Evolutionary conservation across 1,139 yeast genomes (phyloP), one percentile per base, ranked within the genome.

Genomic region (Nadsonia starkeyi-henricii): DNA sequence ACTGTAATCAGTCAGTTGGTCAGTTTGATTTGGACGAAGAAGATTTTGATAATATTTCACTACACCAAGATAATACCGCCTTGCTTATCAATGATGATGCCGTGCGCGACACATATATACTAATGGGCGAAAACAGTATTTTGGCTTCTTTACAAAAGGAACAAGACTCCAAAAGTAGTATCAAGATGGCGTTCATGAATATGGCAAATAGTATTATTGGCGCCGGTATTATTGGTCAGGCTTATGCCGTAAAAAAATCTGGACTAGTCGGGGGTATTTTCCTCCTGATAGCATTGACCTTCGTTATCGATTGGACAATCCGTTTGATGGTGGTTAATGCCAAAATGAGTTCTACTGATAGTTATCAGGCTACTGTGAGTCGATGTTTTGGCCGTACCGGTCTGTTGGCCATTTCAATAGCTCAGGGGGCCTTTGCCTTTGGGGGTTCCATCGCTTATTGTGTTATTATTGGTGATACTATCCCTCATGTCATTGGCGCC

Each of bases 381-480:
- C 74, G 76, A 54, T 85, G 95, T 51, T 86, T 79, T 66, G 97
- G 97, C 0, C 72, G 69, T 26, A 54, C 69, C 23, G 97, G 97
- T 0, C 78, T 81, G 53, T 64, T 81, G 5, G 58, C 81, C 7
- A 78, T 89, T 41, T 69, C 89, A 20, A 58, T 82, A 3, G 78
- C 95, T 0, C 95, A 89, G 59, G 86, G 93, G 3, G 70, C 85
- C 5, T 89, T 89, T 71, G 96, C 96, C 1, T 81, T 86, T 59
- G 97, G 97, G 20, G 97, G 97, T 0, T 79, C 89, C 55, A 81
- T 88, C 73, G 96, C 96, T 2, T 89, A 86, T 64, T 84, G 95
- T 55, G 91, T 89, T 49, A 89, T 89, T 56, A 85, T 89, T 43
- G 97, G 97, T 20, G 97, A 89, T 60, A 85, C 96, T 0, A 80